Conservation (phyloP, 1,284 basidiomycete genomes). For the Sporisorium exsertum region DNA sequence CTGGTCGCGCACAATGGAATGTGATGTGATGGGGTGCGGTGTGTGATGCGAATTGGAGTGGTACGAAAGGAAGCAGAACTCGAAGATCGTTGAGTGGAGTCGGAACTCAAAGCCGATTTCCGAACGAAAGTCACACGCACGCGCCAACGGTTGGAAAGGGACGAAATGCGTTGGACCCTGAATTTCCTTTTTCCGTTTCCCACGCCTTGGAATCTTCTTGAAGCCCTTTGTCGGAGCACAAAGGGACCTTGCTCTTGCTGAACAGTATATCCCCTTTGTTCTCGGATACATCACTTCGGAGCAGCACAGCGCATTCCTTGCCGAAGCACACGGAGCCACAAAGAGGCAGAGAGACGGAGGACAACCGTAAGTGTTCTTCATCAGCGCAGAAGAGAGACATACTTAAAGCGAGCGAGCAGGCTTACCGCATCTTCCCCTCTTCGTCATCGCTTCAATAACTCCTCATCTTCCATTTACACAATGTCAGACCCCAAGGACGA, state of each 20-base stretch:
- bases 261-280: background rate
- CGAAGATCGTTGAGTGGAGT: background rate
- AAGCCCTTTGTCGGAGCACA: background rate
- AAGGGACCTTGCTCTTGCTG: background rate
- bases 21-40: background rate
- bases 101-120: background rate
- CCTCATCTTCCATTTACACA: background rate
- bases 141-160: background rate
- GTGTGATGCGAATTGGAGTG: background rate
- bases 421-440: background rate
- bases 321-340: background rate
- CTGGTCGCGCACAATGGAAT: background rate
- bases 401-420: background rate
- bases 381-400: background rate
- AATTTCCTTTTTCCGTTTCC: background rate
- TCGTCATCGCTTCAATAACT: background rate
- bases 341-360: background rate
- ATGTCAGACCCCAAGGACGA: conserved; percentile 6
- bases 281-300: background rate
- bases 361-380: background rate
- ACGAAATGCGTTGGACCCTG: conserved; percentile 1
- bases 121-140: background rate
- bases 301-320: background rate
- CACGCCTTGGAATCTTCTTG: background rate
- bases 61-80: background rate